phyloP scores from a whole-genome alignment of 2,329 filamentous ascomycete genomes.

The Exophiala calicioides region DNA sequence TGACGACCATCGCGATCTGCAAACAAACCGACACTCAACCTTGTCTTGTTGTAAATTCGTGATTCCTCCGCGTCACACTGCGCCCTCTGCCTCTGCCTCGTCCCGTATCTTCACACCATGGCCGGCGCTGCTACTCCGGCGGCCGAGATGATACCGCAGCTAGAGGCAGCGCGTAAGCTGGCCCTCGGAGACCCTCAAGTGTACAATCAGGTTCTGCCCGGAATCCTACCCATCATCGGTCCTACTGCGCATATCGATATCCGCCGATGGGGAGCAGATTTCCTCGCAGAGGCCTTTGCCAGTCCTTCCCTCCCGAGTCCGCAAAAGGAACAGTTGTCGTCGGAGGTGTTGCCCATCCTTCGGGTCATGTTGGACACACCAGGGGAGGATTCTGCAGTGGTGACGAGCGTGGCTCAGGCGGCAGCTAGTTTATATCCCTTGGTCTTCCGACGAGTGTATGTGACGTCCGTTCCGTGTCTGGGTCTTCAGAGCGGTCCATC shows the following conservation, averaged over 20 bases:
- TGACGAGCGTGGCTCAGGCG: constrained; percentile 84
- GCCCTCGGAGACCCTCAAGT: constrained; percentile 83
- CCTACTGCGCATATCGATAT: constrained; percentile 74
- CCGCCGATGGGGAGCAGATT: constrained; percentile 93
- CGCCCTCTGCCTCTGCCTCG: constrained; percentile 5
- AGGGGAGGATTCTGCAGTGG: constrained; percentile 75
- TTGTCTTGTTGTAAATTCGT: constrained; percentile 20
- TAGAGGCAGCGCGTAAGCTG: constrained; percentile 86
- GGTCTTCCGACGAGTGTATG: constrained; percentile 91
- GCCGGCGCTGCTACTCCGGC: constrained; percentile 21
- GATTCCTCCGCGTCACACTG: constrained; percentile 4
- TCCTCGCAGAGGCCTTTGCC: constrained; percentile 92
- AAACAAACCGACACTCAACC: constrained; percentile 3
- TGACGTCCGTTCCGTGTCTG: constrained; percentile 37
- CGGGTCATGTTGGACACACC: constrained; percentile 68
- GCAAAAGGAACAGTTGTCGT: constrained; percentile 77
- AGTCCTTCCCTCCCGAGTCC: constrained; percentile 77
- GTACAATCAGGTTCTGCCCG: constrained; percentile 88
- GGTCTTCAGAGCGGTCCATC: not conserved
- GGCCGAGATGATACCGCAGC: constrained; percentile 65
- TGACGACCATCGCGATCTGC: constrained; percentile 13
- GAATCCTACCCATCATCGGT: constrained; percentile 87
- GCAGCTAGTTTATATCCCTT: constrained; percentile 91
- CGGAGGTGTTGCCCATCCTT: constrained; percentile 76
- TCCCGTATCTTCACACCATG: constrained; percentile 26